Base-by-base conservation (phyloP, 164 flowering plant genomes). In the Litsea cubeba region DNA sequence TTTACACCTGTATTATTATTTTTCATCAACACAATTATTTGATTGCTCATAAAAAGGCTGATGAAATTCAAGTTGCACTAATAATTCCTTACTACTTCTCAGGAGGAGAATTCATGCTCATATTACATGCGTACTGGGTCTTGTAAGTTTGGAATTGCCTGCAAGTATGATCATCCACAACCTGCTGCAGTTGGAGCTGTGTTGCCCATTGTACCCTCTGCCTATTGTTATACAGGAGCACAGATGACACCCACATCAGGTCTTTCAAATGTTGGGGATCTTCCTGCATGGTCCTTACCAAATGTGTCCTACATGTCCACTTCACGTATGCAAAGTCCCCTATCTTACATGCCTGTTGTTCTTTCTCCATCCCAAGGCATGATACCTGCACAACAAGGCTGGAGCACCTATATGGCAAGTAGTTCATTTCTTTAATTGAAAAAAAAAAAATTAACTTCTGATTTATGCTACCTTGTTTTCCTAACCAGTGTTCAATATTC, bases 161-260 rank as follows among this genome's bases (percentile, higher is more conserved):
- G 97, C 87, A 93, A 91, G 79, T 93, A 89, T 71, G 81, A 90
- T 78, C 97, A 93, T 83, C 97, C 94, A 3, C 88, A 87, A 79
- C 96, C 89, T 69, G 32, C 85, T 50, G 58, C 84, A 49, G 65
- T 76, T 77, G 87, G 88, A 72, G 68, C 83, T 78, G 50, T 71
- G 23, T 65, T 75, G 49, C 84, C 93, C 76, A 54, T 71, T 35
- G 73, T 72, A 60, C 85, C 76, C 67, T 70, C 82, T 71, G 79
- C 83, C 35, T 82, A 74, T 77, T 87, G 88, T 70, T 73, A 87
- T 40, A 67, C 77, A 22, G 84, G 82, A 3, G 77, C 86, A 74
- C 66, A 87, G 65, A 65, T 75, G 72, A 62, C 75, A 30, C 77
- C 86, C 72, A 78, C 87, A 68, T 80, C 88, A 28, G 82, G 87